Conservation (phyloP, 306 rosid genomes). For the Prunus padus region DNA sequence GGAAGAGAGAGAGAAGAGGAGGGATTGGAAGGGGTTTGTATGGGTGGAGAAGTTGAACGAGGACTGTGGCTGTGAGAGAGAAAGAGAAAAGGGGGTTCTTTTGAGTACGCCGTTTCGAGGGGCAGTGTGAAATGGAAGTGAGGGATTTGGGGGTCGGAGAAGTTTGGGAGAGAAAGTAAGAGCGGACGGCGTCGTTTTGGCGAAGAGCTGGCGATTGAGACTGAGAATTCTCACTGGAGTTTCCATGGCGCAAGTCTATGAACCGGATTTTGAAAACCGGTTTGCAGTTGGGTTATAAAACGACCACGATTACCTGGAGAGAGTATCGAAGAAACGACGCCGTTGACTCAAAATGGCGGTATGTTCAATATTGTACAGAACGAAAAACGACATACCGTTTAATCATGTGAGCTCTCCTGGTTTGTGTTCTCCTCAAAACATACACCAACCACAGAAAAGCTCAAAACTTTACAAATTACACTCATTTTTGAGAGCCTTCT, state of each 20-base stretch:
- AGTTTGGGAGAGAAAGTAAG: neutral
- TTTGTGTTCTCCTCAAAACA: neutral
- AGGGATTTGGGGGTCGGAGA: slow-evolving; percentile 7
- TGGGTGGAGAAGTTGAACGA: slow-evolving; percentile 17
- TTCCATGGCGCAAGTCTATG: slow-evolving; percentile 44
- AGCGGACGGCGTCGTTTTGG: slow-evolving; percentile 29
- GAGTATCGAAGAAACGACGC: neutral
- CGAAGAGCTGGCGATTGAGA: slow-evolving; percentile 41
- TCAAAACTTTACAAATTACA: neutral
- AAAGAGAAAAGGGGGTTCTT: slow-evolving; percentile 23
- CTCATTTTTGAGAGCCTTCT: neutral
- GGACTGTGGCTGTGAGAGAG: slow-evolving; percentile 27
- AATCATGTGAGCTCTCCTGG: neutral
- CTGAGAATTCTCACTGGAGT: slow-evolving; percentile 41
- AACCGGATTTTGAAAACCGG: neutral
- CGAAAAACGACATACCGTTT: neutral
- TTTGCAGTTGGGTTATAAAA: neutral
- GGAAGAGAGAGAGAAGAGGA: slow-evolving; percentile 41
- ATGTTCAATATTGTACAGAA: no score
- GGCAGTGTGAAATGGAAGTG: slow-evolving; percentile 7
- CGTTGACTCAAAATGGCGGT: neutral
- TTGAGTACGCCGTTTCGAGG: slow-evolving; percentile 8
- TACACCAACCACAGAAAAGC: slow-evolving; percentile 9
- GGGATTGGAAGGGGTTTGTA: slow-evolving; percentile 36
- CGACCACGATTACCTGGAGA: neutral